These are phyloP conservation scores for Botrytis byssoidea DNA, from an alignment of 2,329 filamentous ascomycete species.

Conservation along the genomic window DNA sequence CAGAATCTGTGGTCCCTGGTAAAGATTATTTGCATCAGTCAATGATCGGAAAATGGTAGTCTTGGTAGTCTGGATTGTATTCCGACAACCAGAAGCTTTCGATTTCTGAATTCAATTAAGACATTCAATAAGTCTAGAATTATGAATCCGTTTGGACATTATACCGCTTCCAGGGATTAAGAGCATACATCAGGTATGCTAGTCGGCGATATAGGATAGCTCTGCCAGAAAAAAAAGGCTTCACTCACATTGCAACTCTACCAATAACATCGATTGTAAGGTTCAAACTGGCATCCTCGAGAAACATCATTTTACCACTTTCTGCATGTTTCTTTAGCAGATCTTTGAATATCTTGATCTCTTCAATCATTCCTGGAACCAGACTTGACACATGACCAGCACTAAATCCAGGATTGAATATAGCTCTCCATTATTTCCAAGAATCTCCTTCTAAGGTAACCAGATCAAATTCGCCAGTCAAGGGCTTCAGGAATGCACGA, in stretches of 20 bases:
- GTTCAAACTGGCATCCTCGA: background rate
- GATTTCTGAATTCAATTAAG: background rate
- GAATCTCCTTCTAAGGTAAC: conserved; percentile 15
- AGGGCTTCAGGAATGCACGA: background rate
- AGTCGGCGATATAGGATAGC: background rate
- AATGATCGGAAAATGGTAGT: background rate
- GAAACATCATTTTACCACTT: background rate
- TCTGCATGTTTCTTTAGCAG: background rate
- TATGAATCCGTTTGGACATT: background rate
- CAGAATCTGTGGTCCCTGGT: background rate
- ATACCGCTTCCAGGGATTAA: background rate
- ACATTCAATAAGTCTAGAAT: background rate
- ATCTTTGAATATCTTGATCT: conserved; percentile 18
- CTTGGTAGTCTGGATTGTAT: background rate
- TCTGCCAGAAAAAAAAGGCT: background rate
- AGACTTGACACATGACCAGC: conserved; percentile 19
- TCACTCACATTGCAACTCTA: conserved; percentile 4
- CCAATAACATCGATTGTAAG: conserved; percentile 10
- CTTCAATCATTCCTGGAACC: conserved; percentile 23
- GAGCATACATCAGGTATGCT: background rate
- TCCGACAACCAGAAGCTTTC: background rate
- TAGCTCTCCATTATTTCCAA: conserved; percentile 23
- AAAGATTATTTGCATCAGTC: background rate
- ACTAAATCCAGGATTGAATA: conserved; percentile 27
- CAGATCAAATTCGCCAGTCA: conserved; percentile 12